Percentiles rank a stretch among this genome's conserved stretches.
These are phyloP conservation scores for Coemansia sp. DNA, from an alignment of 192 early-diverging fungal genomes.

Conservation along the genomic window DNA sequence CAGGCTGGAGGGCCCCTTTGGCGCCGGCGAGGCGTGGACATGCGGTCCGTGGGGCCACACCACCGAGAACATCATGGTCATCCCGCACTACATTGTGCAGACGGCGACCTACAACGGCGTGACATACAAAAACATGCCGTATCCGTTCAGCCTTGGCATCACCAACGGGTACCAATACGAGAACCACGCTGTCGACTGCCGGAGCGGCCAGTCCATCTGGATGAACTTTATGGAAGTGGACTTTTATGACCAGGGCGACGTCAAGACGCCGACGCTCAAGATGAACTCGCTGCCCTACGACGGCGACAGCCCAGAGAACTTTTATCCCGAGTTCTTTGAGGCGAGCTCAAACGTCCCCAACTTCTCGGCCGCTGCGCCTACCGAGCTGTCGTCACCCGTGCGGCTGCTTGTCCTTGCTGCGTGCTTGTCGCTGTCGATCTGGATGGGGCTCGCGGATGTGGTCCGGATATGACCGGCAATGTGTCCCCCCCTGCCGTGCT, in stretches of 20 bases:
- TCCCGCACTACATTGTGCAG: constrained; percentile 44
- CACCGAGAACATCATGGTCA: constrained; percentile 36
- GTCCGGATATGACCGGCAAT: constrained; percentile 11
- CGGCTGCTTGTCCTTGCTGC: not conserved
- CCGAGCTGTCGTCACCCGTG: not conserved
- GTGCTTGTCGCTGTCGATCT: constrained; percentile 1
- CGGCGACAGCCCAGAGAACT: constrained; percentile 19
- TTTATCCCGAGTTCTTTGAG: constrained; percentile 40
- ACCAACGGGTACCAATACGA: constrained; percentile 44
- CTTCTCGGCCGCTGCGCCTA: not conserved
- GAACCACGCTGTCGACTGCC: constrained; percentile 33
- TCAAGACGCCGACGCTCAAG: constrained; percentile 28
- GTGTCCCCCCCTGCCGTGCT: no score
- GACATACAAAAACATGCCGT: constrained; percentile 33
- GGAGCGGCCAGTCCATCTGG: constrained; percentile 47
- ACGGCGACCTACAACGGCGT: constrained; percentile 25
- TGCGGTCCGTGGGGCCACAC: constrained; percentile 39
- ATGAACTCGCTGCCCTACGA: constrained; percentile 31
- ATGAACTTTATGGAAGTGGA: constrained; percentile 48
- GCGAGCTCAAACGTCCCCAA: constrained; percentile 15
- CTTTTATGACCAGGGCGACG: constrained; percentile 47
- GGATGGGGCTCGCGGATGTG: not conserved
- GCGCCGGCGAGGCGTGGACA: constrained; percentile 23
- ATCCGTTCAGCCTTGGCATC: constrained; percentile 38
- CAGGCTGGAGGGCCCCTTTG: constrained; percentile 32